Conservation (phyloP, 441 rosid species). For the Daphne laureola region DNA sequence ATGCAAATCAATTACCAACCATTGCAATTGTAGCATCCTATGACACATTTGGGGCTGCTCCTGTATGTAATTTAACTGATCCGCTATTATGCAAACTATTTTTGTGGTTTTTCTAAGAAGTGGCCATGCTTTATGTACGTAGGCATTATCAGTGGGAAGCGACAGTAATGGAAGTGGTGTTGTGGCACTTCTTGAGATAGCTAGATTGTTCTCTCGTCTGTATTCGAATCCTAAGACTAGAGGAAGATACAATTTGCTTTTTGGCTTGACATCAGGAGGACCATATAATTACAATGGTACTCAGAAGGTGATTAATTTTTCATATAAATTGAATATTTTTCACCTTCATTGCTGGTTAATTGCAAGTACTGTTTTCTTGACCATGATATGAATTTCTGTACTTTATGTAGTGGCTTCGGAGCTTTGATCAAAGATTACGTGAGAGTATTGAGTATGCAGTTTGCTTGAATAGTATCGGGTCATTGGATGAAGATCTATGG, state of each 20-base stretch:
- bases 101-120: constrained; percentile 1
- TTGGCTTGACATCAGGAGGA: constrained; percentile 92
- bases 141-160: constrained; percentile 93
- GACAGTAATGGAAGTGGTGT: constrained; percentile 98
- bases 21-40: constrained; percentile 94
- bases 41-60: constrained; percentile 96
- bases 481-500: constrained; percentile 65
- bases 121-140: constrained; percentile 21
- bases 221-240: constrained; percentile 93
- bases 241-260: constrained; percentile 90
- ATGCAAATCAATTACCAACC: constrained; percentile 81
- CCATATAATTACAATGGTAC: constrained; percentile 97
- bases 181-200: constrained; percentile 89
- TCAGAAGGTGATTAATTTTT: constrained; percentile 54
- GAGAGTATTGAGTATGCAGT: constrained; percentile 97
- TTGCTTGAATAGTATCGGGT: constrained; percentile 90
- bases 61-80: constrained; percentile 50
- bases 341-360: constrained; percentile 2
- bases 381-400: constrained; percentile 8
- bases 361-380: constrained; percentile 4
- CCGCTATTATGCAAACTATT: background rate
- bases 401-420: constrained; percentile 81
- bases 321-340: constrained; percentile 12
- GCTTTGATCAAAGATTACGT: constrained; percentile 92
- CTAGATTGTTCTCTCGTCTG: constrained; percentile 87